Percentiles rank a stretch among this genome's conserved stretches.
Evolutionary conservation across 2,329 filamentous ascomycete species (phyloP).

Genomic region (Arachnomyces sp.): DNA sequence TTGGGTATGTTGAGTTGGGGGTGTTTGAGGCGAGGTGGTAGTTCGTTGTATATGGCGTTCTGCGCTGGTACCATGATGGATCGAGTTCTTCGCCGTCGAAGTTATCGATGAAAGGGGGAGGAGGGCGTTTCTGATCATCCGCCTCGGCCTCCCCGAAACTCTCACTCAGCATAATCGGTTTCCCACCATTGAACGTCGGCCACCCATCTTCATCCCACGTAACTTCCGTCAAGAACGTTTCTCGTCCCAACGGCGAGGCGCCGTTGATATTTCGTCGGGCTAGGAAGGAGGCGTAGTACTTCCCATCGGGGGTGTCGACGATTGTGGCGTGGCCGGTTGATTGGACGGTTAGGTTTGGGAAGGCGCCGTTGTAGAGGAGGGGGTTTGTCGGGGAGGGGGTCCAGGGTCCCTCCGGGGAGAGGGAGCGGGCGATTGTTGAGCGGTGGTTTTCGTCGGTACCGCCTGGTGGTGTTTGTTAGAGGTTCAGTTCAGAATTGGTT

Average conservation of each 20-base stretch:
- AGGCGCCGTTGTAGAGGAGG: constrained; percentile 40
- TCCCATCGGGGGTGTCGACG: constrained; percentile 47
- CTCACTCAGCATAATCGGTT: no score
- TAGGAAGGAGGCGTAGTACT: constrained; percentile 48
- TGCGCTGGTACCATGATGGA: no score
- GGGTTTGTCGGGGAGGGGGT: constrained; percentile 40
- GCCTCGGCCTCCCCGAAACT: no score
- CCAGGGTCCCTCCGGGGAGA: constrained; percentile 25
- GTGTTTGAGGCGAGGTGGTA: no score
- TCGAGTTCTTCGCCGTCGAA: no score
- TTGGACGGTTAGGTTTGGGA: constrained; percentile 43
- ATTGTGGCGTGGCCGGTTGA: constrained; percentile 47
- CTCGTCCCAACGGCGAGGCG: constrained; percentile 46
- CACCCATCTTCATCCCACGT: constrained; percentile 53
- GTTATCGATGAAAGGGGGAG: no score
- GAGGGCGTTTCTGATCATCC: no score
- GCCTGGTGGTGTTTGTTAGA: constrained; percentile 12
- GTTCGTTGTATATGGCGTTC: no score
- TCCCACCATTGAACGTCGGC: constrained; percentile 20
- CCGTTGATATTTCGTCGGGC: constrained; percentile 45
- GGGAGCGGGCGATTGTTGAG: constrained; percentile 36
- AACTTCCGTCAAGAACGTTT: constrained; percentile 52
- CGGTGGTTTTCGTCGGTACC: constrained; percentile 44
- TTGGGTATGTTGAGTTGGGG: no score
- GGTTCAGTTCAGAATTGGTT: no score